A percentile compares a stretch with the other conserved stretches of the same genome.
phyloP scores from a whole-genome alignment of 78 protist genomes.

The Dictyostelium capitatum region DNA sequence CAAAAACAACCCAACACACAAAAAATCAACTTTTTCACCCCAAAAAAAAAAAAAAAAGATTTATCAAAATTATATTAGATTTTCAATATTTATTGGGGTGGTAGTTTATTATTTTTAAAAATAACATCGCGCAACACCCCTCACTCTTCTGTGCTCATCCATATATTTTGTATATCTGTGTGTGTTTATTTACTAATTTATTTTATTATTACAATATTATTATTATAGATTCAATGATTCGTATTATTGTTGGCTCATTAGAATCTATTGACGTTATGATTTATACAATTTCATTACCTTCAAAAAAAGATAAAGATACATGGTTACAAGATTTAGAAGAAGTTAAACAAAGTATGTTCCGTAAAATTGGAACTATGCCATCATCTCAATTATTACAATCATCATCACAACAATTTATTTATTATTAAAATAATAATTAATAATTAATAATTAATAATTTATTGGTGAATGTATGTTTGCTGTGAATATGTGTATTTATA shows the following conservation, averaged over 20 bases:
- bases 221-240: constrained; percentile 41
- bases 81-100: too few relatives aligned
- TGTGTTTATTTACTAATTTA: too few relatives aligned
- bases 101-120: too few relatives aligned
- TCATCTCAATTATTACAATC: constrained; percentile 20
- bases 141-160: too few relatives aligned
- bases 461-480: too few relatives aligned
- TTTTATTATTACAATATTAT: too few relatives aligned
- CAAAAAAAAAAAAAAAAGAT: background rate
- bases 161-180: too few relatives aligned
- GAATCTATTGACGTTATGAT: constrained; percentile 63
- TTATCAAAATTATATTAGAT: too few relatives aligned
- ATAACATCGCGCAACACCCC: too few relatives aligned
- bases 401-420: background rate
- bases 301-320: constrained; percentile 58
- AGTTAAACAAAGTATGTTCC: background rate
- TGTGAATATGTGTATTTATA: too few relatives aligned
- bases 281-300: constrained; percentile 41
- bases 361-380: background rate
- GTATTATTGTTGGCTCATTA: constrained; percentile 48
- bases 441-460: background rate
- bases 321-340: constrained; percentile 28
- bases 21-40: background rate
- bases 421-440: background rate
- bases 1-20: background rate